Evolutionary conservation across 2,329 filamentous ascomycete genomes (phyloP).

Genomic region (Diaporthe aspalathi): DNA sequence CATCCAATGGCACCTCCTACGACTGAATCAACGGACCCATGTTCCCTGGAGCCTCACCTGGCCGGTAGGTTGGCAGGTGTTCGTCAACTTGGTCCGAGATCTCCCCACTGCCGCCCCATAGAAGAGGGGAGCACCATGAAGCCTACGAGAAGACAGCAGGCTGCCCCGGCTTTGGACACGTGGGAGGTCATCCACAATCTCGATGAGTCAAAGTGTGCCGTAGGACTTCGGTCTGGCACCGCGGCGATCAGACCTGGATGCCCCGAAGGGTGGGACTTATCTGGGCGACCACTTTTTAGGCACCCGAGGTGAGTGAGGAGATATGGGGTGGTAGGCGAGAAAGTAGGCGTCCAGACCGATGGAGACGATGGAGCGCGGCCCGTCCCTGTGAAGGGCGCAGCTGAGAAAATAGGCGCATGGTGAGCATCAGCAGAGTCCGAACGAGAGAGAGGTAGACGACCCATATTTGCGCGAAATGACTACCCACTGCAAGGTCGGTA

Average conservation of each 20-base stretch:
- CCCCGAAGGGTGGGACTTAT: slow-evolving; percentile 3
- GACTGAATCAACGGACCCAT: background rate
- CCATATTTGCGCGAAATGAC: background rate
- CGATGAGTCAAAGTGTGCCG: slow-evolving; percentile 11
- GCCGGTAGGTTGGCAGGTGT: background rate
- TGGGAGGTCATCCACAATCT: background rate
- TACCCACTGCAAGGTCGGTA: background rate
- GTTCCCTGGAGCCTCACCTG: slow-evolving; percentile 28
- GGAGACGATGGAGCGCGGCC: slow-evolving; percentile 11
- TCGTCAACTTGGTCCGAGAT: background rate
- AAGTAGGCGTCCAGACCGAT: background rate
- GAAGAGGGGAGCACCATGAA: background rate
- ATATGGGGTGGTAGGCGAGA: background rate
- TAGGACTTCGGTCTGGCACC: background rate
- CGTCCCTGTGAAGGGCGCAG: background rate
- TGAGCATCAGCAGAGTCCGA: slow-evolving; percentile 4
- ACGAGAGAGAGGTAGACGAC: background rate
- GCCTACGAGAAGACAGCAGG: background rate
- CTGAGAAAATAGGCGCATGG: slow-evolving; percentile 17
- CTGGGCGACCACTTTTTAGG: background rate
- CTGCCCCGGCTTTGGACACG: background rate
- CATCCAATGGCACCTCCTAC: slow-evolving; percentile 21
- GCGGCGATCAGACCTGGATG: background rate
- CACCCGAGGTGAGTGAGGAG: slow-evolving; percentile 21
- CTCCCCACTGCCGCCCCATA: slow-evolving; percentile 2